Conservation (phyloP, 805 yeast species). For the Candida hungchunana region DNA sequence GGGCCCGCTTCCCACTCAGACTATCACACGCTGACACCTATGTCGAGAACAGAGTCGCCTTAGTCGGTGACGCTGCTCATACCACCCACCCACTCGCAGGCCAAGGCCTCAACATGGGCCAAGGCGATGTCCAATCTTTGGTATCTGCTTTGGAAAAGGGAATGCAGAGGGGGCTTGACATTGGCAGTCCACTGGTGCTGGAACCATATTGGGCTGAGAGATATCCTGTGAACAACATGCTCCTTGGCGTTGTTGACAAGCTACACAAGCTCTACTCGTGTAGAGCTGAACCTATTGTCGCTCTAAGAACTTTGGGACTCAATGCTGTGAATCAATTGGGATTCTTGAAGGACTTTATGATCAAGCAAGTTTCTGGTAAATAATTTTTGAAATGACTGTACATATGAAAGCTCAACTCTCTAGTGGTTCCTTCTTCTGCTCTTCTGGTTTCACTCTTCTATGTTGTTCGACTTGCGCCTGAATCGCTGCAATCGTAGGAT, state of each 20-base stretch:
- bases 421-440: background rate
- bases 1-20: constrained; percentile 87
- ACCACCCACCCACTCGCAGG: constrained; percentile 97
- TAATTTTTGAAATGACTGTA: constrained; percentile 1
- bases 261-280: constrained; percentile 82
- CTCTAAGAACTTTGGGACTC: constrained; percentile 71
- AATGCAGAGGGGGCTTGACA: constrained; percentile 74
- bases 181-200: constrained; percentile 74
- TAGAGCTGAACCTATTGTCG: constrained; percentile 69
- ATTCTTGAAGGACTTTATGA: constrained; percentile 65
- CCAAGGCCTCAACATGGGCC: constrained; percentile 98
- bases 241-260: constrained; percentile 88
- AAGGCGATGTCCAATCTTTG: constrained; percentile 77
- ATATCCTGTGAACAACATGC: constrained; percentile 71
- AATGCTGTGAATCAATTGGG: constrained; percentile 59
- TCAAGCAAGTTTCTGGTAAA: constrained; percentile 47
- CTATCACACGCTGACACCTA: constrained; percentile 90
- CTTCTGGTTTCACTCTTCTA: background rate
- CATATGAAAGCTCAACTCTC: background rate
- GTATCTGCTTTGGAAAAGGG: constrained; percentile 69
- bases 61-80: constrained; percentile 98
- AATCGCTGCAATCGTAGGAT: background rate
- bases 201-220: constrained; percentile 87
- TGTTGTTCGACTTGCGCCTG: constrained; percentile 3
- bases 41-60: constrained; percentile 76